Evolutionary conservation across 441 rosid species (phyloP), one percentile per base, ranked within the genome.

Genomic region (Pelargonium citronellum): DNA sequence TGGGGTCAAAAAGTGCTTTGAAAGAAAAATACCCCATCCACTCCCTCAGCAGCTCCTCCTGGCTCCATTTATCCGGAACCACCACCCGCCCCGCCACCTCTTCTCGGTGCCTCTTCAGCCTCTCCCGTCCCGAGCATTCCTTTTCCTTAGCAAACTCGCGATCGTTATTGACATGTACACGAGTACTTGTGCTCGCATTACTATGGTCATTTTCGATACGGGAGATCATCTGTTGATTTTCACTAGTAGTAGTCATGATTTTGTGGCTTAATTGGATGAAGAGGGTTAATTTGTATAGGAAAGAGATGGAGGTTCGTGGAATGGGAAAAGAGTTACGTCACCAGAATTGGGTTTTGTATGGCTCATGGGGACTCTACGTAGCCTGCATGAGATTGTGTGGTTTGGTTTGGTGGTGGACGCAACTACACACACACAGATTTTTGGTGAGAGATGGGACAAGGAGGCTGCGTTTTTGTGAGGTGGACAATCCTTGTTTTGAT

Each of bases 21-120:
- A 91, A 91, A 1, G 87, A 70, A 0, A 90, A 75, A 55, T 44
- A 84, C 46, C 87, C 91, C 27, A 85, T 82, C 97, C 95, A 91
- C 10, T 88, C 90, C 66, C 69, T 78, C 4, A 91, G 84, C 70
- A 84, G 68, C 20, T 79, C 80, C 78, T 91, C 95, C 63, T 89
- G 85, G 0, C 87, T 86, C 97, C 97, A 89, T 5, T 67, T 73
- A 0, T 91, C 97, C 10, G 95, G 97, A 68, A 91, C 76, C 72
- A 43, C 9, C 57, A 89, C 84, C 49, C 73, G 73, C 8, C 97
- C 92, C 0, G 89, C 89, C 43, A 87, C 83, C 66, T 82, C 94
- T 46, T 85, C 87, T 70, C 89, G 69, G 58, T 87, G 89, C 75
- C 82, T 84, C 80, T 85, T 85, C 34, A 87, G 79, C 81, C 87